Percentiles rank a stretch among this genome's conserved stretches.
Conservation (phyloP, 1,284 basidiomycete species). For the Inonotus obliquus region DNA sequence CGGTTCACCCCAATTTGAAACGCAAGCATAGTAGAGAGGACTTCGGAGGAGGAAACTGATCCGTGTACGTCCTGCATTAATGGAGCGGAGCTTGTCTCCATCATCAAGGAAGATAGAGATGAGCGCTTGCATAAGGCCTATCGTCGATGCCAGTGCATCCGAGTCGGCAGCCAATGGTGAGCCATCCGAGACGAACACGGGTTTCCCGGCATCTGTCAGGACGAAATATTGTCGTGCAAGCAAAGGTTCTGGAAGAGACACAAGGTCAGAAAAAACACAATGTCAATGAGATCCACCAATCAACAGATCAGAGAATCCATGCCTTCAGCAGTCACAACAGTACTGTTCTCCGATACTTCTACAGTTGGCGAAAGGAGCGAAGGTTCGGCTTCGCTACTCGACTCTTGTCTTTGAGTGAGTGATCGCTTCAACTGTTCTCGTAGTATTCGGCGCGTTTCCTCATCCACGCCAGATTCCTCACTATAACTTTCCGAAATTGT, state of each 20-base stretch:
- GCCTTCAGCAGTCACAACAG: neutral
- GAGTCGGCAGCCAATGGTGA: slow-evolving; percentile 10
- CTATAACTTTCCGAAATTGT: slow-evolving; percentile 41
- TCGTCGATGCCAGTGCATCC: slow-evolving; percentile 71
- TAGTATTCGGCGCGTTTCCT: slow-evolving; percentile 56
- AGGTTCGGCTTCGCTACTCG: slow-evolving; percentile 20
- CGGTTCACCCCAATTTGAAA: slow-evolving; percentile 89
- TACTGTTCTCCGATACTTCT: neutral
- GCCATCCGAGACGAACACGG: slow-evolving; percentile 61
- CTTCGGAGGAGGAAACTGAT: slow-evolving; percentile 84
- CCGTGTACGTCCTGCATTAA: slow-evolving; percentile 69
- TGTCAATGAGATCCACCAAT: neutral
- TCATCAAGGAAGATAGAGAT: slow-evolving; percentile 89
- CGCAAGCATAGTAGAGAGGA: slow-evolving; percentile 89
- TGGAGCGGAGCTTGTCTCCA: slow-evolving; percentile 75
- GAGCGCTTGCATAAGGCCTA: slow-evolving; percentile 93
- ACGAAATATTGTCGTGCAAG: slow-evolving; percentile 83
- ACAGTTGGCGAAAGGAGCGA: neutral
- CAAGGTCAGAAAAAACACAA: no score
- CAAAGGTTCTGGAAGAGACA: slow-evolving; percentile 38
- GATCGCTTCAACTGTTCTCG: slow-evolving; percentile 68
- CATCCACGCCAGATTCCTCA: slow-evolving; percentile 39
- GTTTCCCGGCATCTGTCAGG: slow-evolving; percentile 92
- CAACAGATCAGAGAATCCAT: neutral
- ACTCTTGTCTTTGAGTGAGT: slow-evolving; percentile 43